Base-by-base conservation (phyloP, 352 stramenopile species). In the Globisporangium sylvaticum region DNA sequence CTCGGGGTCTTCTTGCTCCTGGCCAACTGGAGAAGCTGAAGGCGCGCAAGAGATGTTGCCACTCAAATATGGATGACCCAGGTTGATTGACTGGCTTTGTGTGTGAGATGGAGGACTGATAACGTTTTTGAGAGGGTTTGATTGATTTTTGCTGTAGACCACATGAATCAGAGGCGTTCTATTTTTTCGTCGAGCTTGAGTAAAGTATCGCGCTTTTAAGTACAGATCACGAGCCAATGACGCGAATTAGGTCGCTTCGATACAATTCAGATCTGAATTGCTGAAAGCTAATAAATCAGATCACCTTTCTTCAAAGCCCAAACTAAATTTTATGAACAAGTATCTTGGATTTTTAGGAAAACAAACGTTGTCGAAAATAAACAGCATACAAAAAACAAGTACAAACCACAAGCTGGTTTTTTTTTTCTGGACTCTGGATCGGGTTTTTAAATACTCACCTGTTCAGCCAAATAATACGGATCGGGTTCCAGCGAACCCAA, bases 401-500 rank as follows among this genome's bases (percentile, higher is more conserved):
- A 57, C 14, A 57, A 20, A 48, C 50, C 20, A 57, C 50, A 31
- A 22, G 39, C 15, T 20, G 22, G 4, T 56, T 56, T 56, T 56
- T 31, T 56, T 56, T 56, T 56, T 31, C 22, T 31, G 25, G 52
- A 31, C 24, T 58, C 22, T 56, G 48, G n/a, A 24, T 37, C 14
- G 25, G 52, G 25, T 29, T 58, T 54, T n/a, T 32, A 56, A 58
- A 58, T 37, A 58, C 52, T 57, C 50, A 56, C 25, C 24, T 48
- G 18, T 48, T 48, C 7, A 24, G 42, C 42, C 42, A 22, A 50
- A 50, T 50, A 50, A 50, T 24, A 50, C 24, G 24, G 5, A 2
- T 29, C 15, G 37, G 37, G 0, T 42, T n/a, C n/a, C n/a, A n/a
- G n/a, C n/a, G n/a, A n/a, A n/a, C n/a, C 34, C 39, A 32, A 44